Evolutionary conservation across 768 basidiomycete species (phyloP).

Genomic region (Polyporus arcularius): DNA sequence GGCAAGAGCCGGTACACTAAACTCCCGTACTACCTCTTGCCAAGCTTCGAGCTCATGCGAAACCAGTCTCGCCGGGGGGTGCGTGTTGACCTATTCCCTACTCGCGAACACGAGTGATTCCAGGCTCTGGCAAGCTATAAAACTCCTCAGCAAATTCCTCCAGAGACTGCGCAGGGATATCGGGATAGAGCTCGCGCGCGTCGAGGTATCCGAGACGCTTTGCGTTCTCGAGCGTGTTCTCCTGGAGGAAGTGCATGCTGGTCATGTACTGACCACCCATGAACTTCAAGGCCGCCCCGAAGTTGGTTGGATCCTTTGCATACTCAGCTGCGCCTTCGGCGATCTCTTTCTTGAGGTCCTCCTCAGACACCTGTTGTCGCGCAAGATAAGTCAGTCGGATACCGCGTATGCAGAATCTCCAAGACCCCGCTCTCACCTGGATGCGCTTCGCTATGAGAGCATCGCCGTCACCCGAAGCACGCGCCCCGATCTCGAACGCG

Average conservation of each 20-base stretch:
- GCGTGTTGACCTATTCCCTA: too few relatives aligned
- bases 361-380: too few relatives aligned
- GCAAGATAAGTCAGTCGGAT: constrained; percentile 18
- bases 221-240: constrained; percentile 28
- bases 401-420: neutral
- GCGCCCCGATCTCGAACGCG: constrained; percentile 23
- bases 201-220: constrained; percentile 27
- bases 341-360: too few relatives aligned
- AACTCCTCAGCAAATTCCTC: constrained; percentile 21
- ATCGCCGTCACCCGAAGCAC: constrained; percentile 26
- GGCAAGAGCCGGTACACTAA: too few relatives aligned
- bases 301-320: constrained; percentile 11
- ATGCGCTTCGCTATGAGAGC: constrained; percentile 8
- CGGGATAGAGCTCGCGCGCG: constrained; percentile 30
- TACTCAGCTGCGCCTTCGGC: too few relatives aligned
- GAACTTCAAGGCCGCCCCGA: neutral
- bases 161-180: constrained; percentile 18
- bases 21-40: too few relatives aligned
- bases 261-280: neutral
- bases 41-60: too few relatives aligned
- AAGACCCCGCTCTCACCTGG: neutral
- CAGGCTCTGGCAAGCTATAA: neutral
- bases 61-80: too few relatives aligned
- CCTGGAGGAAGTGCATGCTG: constrained; percentile 26
- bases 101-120: neutral